Evolutionary conservation across 257 asterid species (phyloP), one percentile per base, ranked within the genome.

Genomic region (Thymus quinquecostatus): DNA sequence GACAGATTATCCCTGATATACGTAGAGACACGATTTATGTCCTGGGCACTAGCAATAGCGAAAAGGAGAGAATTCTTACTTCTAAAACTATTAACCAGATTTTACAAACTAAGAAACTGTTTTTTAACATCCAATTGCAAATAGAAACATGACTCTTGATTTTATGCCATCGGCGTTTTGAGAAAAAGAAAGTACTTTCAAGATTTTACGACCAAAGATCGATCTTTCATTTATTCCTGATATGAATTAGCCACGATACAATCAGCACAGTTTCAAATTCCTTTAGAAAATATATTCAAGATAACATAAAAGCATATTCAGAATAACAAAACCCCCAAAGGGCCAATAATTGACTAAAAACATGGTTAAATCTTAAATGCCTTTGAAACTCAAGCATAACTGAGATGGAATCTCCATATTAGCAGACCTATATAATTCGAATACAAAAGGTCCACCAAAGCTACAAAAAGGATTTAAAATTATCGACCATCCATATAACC

Each of bases 381-480:
- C 49, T 60, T 34, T 36, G 21, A 62, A 40, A 14, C 48, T 38
- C 49, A 60, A 60, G 30, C 66, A 60, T 36, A 36, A 38, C 66
- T 60, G 33, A 38, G 66, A 36, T 8, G 49, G 14, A 21, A 62
- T 41, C 14, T 62, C 67, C 67, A 40, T 21, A 14, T 62, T 51
- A 62, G 51, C 67, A 62, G 32, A 62, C 4, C 67, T 14, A 40
- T 21, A 61, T 62, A 34, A 62, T 14, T 62, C 4, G 21, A 33
- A 36, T 7, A 60, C 27, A 36, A 1, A 36, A 13, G 8, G 3
- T 14, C 60, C 8, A 34, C 28, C 21, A 10, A 58, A 58, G 33
- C 44, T 5, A 60, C 48, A 60, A 34, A 60, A 60, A 4, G 29
- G 11, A 11, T 60, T 60, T 33, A 13, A 38, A 38, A 38, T 34